Conservation (phyloP, 1,139 yeast species). For the Geotrichum fermentans region DNA sequence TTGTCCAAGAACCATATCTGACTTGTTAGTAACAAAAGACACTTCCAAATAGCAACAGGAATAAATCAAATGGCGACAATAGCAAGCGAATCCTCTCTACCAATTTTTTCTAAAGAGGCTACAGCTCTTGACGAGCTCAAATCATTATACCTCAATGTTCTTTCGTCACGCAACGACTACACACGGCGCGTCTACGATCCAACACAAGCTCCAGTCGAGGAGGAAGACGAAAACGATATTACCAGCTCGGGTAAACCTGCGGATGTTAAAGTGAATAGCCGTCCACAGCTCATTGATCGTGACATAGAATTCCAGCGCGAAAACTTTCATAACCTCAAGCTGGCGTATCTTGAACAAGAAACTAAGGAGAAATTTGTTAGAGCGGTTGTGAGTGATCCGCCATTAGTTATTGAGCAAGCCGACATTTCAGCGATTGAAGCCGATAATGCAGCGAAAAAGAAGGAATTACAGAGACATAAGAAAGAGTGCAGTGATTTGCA, state of each 20-base stretch:
- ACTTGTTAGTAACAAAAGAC: not conserved
- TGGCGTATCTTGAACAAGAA: constrained; percentile 62
- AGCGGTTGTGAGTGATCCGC: constrained; percentile 39
- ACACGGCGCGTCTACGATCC: constrained; percentile 2
- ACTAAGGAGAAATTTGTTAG: constrained; percentile 58
- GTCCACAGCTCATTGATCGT: constrained; percentile 27
- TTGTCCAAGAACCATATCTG: too few relatives aligned
- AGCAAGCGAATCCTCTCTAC: not conserved
- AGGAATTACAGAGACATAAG: constrained; percentile 29
- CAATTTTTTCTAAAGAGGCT: not conserved
- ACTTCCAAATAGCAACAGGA: not conserved
- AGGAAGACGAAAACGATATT: not conserved
- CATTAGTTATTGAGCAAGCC: constrained; percentile 33
- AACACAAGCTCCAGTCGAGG: not conserved
- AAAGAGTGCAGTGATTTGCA: constrained; percentile 16
- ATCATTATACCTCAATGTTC: not conserved
- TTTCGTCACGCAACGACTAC: constrained; percentile 1
- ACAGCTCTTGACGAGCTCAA: not conserved
- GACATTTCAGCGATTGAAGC: constrained; percentile 34
- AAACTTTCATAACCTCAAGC: constrained; percentile 50
- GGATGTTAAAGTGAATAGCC: constrained; percentile 21
- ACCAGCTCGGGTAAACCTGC: not conserved
- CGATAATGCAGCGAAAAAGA: constrained; percentile 32
- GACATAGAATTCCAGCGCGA: constrained; percentile 36
- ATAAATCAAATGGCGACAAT: not conserved